phyloP scores from a whole-genome alignment of 1,284 basidiomycete genomes.

The Cutaneotrichosporon sp. region DNA sequence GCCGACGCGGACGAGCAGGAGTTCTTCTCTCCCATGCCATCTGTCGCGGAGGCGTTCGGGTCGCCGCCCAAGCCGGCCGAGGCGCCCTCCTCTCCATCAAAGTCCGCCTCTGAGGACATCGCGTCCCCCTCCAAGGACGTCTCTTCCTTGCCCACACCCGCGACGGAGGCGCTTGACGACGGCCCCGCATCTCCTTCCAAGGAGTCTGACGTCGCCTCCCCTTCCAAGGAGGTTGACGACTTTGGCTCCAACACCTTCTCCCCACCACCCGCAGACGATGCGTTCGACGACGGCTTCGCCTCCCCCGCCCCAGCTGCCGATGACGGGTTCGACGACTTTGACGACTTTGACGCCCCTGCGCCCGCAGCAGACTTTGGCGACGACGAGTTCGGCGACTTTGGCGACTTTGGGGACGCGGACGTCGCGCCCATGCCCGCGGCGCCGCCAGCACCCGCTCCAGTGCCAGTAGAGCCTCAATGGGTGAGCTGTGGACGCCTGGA shows the following conservation, averaged over 20 bases:
- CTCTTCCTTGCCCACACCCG: too few relatives aligned
- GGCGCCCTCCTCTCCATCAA: background rate
- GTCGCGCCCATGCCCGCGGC: constrained; percentile 28
- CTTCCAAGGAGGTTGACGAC: background rate
- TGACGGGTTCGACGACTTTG: constrained; percentile 67
- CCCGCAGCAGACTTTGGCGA: constrained; percentile 30
- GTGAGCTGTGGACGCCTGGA: constrained; percentile 1
- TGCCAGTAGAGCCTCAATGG: constrained; percentile 38
- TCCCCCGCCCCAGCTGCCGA: constrained; percentile 39
- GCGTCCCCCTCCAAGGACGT: background rate
- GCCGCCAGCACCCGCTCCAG: constrained; percentile 54
- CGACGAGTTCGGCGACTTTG: constrained; percentile 64
- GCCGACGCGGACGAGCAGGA: background rate
- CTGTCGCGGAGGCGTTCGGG: background rate
- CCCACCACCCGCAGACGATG: background rate
- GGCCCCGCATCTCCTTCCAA: too few relatives aligned
- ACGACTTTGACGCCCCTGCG: constrained; percentile 52
- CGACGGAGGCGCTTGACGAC: too few relatives aligned
- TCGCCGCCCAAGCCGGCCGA: constrained; percentile 1
- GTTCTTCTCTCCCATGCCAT: background rate
- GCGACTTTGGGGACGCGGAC: constrained; percentile 62
- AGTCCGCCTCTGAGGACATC: background rate
- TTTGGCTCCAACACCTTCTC: background rate
- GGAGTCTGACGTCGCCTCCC: background rate
- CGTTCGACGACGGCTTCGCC: background rate